Conservation (phyloP, 2,329 filamentous ascomycete species). For the Cordyceps farinosa region DNA sequence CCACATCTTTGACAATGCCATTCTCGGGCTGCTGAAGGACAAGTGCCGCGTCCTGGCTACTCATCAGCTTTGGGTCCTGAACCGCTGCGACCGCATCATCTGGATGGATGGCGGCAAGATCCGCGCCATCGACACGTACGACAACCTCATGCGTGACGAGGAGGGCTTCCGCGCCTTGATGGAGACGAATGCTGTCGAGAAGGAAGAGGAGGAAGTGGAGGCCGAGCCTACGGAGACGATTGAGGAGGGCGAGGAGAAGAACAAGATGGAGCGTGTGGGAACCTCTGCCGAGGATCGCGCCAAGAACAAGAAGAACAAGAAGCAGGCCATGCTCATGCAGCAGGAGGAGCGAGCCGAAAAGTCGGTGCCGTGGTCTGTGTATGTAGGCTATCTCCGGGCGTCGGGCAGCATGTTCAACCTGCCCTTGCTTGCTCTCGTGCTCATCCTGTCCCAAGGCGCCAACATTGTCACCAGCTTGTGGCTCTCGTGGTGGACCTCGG, state of each 20-base stretch:
- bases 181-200: constrained; percentile 75
- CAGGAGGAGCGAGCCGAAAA: constrained; percentile 65
- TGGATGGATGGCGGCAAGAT: constrained; percentile 88
- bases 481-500: constrained; percentile 90
- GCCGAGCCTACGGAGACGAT: constrained; percentile 46
- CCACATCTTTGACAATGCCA: constrained; percentile 89
- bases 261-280: constrained; percentile 21
- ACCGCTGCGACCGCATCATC: constrained; percentile 84
- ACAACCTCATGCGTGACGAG: constrained; percentile 78
- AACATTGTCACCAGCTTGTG: constrained; percentile 88
- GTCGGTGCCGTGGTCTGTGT: constrained; percentile 77
- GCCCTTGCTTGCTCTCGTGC: constrained; percentile 57
- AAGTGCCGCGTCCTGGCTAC: constrained; percentile 92
- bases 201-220: constrained; percentile 52
- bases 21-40: constrained; percentile 79
- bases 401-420: constrained; percentile 69
- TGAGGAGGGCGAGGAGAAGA: constrained; percentile 39
- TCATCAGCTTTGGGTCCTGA: constrained; percentile 90
- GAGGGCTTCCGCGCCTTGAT: constrained; percentile 78
- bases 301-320: constrained; percentile 55
- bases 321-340: constrained; percentile 67
- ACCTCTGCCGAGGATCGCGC: constrained; percentile 22
- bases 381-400: constrained; percentile 71
- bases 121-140: constrained; percentile 82
- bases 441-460: constrained; percentile 71